These are phyloP conservation scores for Pichia sp. DNA, from an alignment of 1,139 yeast species.

Conservation along the genomic window DNA sequence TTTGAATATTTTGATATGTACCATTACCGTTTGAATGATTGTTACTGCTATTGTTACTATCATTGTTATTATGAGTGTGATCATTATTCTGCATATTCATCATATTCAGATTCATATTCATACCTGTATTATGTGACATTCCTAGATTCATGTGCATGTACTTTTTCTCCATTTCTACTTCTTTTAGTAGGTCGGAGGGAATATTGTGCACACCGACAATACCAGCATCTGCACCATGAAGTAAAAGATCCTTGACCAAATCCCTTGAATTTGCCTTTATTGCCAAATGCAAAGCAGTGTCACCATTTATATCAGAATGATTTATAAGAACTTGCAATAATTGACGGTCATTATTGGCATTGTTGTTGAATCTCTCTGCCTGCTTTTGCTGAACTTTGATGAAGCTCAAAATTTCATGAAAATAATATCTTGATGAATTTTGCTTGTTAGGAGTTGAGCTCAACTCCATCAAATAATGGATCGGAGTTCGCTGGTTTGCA, in stretches of 20 bases:
- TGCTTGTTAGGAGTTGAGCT: constrained; percentile 47
- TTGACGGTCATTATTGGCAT: constrained; percentile 33
- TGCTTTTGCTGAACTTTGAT: constrained; percentile 28
- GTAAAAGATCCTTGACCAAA: constrained; percentile 34
- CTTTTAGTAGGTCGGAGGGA: constrained; percentile 25
- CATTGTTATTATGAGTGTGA: background rate
- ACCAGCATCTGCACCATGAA: constrained; percentile 40
- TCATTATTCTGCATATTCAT: constrained; percentile 1
- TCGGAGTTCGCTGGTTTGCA: constrained; percentile 66
- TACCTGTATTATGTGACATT: background rate
- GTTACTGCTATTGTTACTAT: background rate
- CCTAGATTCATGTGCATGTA: background rate
- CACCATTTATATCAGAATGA: constrained; percentile 69
- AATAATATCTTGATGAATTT: constrained; percentile 37
- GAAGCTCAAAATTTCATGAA: constrained; percentile 36
- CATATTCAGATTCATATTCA: background rate
- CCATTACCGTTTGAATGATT: background rate
- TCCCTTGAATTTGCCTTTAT: constrained; percentile 38
- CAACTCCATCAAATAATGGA: constrained; percentile 67
- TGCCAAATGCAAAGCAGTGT: constrained; percentile 65
- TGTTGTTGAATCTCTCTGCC: constrained; percentile 27
- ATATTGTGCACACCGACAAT: constrained; percentile 23
- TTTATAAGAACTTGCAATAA: constrained; percentile 58
- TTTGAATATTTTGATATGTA: background rate
- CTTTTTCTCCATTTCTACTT: constrained; percentile 22